phyloP scores from a whole-genome alignment of 305 asterid genomes.

The Solanum hybrid region DNA sequence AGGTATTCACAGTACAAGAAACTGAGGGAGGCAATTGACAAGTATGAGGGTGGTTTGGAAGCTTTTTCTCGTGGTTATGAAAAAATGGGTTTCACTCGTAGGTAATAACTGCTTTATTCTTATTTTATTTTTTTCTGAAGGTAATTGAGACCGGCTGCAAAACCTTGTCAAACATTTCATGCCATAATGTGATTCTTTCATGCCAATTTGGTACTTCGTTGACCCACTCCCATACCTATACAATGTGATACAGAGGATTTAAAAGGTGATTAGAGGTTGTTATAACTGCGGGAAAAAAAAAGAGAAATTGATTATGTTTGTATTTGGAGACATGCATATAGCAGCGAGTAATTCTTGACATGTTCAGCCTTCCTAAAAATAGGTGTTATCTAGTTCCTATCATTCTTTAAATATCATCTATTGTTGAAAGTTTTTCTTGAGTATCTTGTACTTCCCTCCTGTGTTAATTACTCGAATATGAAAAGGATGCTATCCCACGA shows the following conservation, averaged over 20 bases:
- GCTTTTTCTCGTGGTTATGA: constrained; percentile 92
- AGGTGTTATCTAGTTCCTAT: background rate
- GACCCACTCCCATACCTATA: background rate
- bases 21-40: constrained; percentile 75
- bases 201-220: background rate
- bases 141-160: background rate
- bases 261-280: background rate
- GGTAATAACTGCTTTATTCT: constrained; percentile 31
- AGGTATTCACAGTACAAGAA: constrained; percentile 78
- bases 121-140: background rate
- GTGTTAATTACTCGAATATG: background rate
- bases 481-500: background rate
- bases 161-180: background rate
- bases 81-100: constrained; percentile 86
- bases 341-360: background rate
- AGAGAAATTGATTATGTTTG: background rate
- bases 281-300: background rate
- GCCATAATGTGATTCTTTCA: background rate
- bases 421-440: background rate
- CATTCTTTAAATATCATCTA: background rate
- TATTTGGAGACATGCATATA: background rate
- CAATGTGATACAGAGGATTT: background rate
- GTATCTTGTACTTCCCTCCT: background rate
- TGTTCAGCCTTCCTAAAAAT: background rate
- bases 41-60: constrained; percentile 90